Evolutionary conservation across 345 rosid genomes (phyloP).

Genomic region (Gossypium herbaceum): DNA sequence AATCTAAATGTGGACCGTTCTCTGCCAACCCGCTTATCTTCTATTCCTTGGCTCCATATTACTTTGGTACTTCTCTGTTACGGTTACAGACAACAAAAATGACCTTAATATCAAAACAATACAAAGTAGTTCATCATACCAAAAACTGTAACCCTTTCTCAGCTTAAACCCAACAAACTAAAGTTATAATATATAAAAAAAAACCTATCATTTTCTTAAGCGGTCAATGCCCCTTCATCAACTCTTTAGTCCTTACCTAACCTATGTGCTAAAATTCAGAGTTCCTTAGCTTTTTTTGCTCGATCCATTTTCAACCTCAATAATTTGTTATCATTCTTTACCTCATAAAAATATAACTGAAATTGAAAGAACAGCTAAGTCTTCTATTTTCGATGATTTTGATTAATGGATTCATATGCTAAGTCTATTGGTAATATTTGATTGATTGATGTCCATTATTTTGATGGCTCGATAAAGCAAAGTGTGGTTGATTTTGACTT

Average conservation of each 20-base stretch:
- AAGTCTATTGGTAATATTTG: no score
- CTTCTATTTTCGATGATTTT: background rate
- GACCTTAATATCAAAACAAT: background rate
- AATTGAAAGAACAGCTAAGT: no score
- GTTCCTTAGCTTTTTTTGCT: background rate
- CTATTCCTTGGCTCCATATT: slow-evolving; percentile 4
- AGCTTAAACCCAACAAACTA: background rate
- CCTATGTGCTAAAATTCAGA: slow-evolving; percentile 9
- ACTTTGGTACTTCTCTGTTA: background rate
- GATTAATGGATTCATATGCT: background rate
- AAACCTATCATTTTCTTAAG: background rate
- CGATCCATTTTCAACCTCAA: background rate
- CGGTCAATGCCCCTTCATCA: slow-evolving; percentile 20
- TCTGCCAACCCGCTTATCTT: slow-evolving; percentile 8
- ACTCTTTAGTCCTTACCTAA: background rate
- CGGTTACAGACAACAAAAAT: background rate
- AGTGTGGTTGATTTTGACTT: no score
- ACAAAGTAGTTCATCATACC: background rate
- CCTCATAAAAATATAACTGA: no score
- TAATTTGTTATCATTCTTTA: no score
- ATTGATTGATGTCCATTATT: background rate
- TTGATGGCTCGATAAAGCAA: background rate
- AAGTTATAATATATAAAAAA: background rate
- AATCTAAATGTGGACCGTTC: background rate
- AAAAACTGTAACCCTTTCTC: no score